Conservation (phyloP, 2,329 filamentous ascomycete species). For the Tricladium varicosporioides region DNA sequence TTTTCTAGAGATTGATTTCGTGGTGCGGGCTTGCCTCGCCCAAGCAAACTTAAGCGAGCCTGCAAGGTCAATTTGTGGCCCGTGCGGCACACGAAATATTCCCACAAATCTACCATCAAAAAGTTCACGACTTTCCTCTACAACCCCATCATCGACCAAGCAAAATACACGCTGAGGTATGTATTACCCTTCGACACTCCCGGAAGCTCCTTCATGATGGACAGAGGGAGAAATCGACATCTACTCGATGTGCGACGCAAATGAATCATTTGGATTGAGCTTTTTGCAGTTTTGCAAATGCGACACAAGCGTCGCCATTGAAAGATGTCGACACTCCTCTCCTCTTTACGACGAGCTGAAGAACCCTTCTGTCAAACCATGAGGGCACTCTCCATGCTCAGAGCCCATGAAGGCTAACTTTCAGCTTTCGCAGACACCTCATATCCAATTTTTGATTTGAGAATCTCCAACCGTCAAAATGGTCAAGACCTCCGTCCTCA, state of each 20-base stretch:
- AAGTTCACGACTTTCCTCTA: slow-evolving; percentile 8
- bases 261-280: slow-evolving; percentile 5
- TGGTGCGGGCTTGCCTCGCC: neutral
- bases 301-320: slow-evolving; percentile 24
- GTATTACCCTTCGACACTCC: slow-evolving; percentile 21
- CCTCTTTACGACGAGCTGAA: slow-evolving; percentile 65
- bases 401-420: slow-evolving; percentile 62
- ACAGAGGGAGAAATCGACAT: slow-evolving; percentile 52
- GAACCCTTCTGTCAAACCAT: slow-evolving; percentile 57
- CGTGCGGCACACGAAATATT: slow-evolving; percentile 8
- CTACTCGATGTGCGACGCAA: slow-evolving; percentile 30
- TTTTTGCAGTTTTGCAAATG: neutral
- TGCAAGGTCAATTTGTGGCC: neutral
- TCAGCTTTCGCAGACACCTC: slow-evolving; percentile 58
- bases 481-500: slow-evolving; percentile 98
- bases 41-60: neutral
- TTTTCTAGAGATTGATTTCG: slow-evolving; percentile 8
- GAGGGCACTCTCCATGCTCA: slow-evolving; percentile 71
- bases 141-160: slow-evolving; percentile 12
- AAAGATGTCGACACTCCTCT: slow-evolving; percentile 55
- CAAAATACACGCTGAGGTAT: slow-evolving; percentile 31
- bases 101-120: neutral
- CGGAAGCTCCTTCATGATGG: slow-evolving; percentile 35
- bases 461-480: slow-evolving; percentile 87
- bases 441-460: slow-evolving; percentile 66